A percentile compares a stretch with the other conserved stretches of the same genome.
These are phyloP conservation scores for Pelargonium nanum DNA, from an alignment of 345 rosid species.

Conservation along the genomic window DNA sequence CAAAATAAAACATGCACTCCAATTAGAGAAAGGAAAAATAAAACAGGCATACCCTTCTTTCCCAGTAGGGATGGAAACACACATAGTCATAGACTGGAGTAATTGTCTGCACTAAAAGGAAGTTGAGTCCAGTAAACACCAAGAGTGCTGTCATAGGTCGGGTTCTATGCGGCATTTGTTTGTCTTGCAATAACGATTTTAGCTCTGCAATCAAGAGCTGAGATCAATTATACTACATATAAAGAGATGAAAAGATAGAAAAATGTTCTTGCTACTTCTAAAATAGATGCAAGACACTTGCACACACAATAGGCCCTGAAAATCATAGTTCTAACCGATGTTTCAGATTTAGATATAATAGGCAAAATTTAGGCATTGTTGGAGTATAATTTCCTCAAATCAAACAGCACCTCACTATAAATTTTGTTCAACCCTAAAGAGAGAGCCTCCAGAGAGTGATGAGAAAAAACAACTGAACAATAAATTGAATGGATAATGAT, in stretches of 20 bases:
- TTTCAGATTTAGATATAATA: too few species aligned
- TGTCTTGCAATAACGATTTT: neutral
- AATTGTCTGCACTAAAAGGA: constrained; percentile 40
- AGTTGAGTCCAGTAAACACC: constrained; percentile 47
- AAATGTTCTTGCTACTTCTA: too few species aligned
- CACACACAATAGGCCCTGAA: neutral
- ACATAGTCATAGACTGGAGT: constrained; percentile 59
- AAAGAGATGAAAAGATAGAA: neutral
- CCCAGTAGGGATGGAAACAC: constrained; percentile 69
- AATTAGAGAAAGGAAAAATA: neutral
- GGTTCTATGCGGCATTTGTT: constrained; percentile 49
- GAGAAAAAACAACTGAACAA: too few species aligned
- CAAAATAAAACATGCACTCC: neutral
- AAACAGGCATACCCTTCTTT: constrained; percentile 47
- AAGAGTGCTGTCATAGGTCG: constrained; percentile 48
- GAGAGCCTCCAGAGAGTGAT: too few species aligned
- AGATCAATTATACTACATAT: neutral
- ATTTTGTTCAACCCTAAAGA: too few species aligned
- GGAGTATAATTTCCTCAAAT: too few species aligned
- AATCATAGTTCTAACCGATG: neutral
- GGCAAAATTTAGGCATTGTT: too few species aligned
- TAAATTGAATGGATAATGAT: too few species aligned
- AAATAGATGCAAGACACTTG: neutral
- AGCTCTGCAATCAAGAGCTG: neutral
- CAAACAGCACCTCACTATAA: too few species aligned